Conservation (phyloP, 768 basidiomycete species). For the Russula olivacea region DNA sequence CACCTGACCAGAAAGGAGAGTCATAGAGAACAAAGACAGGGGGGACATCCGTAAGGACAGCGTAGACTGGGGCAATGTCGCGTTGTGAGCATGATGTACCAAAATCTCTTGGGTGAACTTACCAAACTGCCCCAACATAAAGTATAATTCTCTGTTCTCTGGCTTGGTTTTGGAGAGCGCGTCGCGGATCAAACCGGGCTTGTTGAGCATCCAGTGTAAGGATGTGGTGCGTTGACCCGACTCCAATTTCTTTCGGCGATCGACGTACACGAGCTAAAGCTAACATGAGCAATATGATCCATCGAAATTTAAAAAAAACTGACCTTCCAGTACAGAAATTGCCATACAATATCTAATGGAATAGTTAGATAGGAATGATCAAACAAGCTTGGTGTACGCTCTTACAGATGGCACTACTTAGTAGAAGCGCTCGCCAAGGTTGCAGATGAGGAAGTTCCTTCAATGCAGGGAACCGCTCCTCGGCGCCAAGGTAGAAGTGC, state of each 20-base stretch:
- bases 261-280: slow-evolving; percentile 72
- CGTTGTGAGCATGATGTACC: neutral
- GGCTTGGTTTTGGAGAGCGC: slow-evolving; percentile 54
- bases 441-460: slow-evolving; percentile 60
- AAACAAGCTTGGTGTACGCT: slow-evolving; percentile 20
- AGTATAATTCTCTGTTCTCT: slow-evolving; percentile 58
- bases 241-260: slow-evolving; percentile 82
- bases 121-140: slow-evolving; percentile 85
- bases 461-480: slow-evolving; percentile 81
- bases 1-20: slow-evolving; percentile 67
- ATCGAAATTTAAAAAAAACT: neutral
- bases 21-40: slow-evolving; percentile 81
- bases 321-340: slow-evolving; percentile 89
- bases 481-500: slow-evolving; percentile 82
- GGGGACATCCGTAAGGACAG: slow-evolving; percentile 79
- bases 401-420: slow-evolving; percentile 83
- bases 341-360: slow-evolving; percentile 80
- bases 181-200: slow-evolving; percentile 76
- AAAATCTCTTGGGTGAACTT: slow-evolving; percentile 28
- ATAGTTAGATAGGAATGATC: slow-evolving; percentile 11
- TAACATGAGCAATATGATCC: neutral
- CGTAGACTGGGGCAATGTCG: slow-evolving; percentile 55
- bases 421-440: slow-evolving; percentile 63
- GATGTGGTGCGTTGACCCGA: slow-evolving; percentile 90
- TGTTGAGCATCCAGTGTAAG: slow-evolving; percentile 83